These are phyloP conservation scores for Kazachstania sp. DNA, from an alignment of 1,139 yeast species.

Conservation along the genomic window DNA sequence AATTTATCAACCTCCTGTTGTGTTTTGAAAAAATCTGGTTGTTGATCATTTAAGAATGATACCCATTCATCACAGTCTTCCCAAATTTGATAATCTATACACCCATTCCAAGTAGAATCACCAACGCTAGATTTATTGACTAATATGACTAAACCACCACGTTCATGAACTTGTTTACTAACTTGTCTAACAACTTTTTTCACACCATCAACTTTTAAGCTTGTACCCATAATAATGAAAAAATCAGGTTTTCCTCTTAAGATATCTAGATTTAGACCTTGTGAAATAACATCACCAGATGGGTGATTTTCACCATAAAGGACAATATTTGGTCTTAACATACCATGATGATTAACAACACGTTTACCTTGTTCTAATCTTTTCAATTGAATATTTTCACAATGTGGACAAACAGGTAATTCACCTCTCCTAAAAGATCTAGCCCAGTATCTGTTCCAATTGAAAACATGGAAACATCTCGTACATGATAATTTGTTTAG, in stretches of 20 bases:
- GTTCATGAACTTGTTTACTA: conserved; percentile 57
- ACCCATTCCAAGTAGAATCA: conserved; percentile 46
- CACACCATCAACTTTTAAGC: conserved; percentile 81
- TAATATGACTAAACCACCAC: conserved; percentile 51
- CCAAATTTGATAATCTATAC: conserved; percentile 49
- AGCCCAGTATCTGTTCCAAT: conserved; percentile 53
- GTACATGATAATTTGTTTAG: conserved; percentile 68
- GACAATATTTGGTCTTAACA: conserved; percentile 72
- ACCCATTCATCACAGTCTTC: conserved; percentile 83
- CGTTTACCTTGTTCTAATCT: conserved; percentile 57
- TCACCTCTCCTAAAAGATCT: conserved; percentile 35
- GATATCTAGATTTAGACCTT: conserved; percentile 58
- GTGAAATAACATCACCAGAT: conserved; percentile 67
- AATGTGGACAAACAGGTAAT: conserved; percentile 47
- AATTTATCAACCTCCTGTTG: conserved; percentile 27
- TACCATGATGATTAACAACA: conserved; percentile 66
- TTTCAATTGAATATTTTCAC: conserved; percentile 38
- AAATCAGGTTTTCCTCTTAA: conserved; percentile 61
- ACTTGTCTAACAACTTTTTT: conserved; percentile 62
- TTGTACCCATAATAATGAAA: conserved; percentile 76
- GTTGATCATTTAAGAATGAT: conserved; percentile 17
- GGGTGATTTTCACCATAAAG: conserved; percentile 85
- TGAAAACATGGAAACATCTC: conserved; percentile 48
- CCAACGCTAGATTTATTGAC: conserved; percentile 44
- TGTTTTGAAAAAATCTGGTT: conserved; percentile 29